Evolutionary conservation across 495 filamentous ascomycete species (phyloP).

Genomic region (Bathelium albidoporum): DNA sequence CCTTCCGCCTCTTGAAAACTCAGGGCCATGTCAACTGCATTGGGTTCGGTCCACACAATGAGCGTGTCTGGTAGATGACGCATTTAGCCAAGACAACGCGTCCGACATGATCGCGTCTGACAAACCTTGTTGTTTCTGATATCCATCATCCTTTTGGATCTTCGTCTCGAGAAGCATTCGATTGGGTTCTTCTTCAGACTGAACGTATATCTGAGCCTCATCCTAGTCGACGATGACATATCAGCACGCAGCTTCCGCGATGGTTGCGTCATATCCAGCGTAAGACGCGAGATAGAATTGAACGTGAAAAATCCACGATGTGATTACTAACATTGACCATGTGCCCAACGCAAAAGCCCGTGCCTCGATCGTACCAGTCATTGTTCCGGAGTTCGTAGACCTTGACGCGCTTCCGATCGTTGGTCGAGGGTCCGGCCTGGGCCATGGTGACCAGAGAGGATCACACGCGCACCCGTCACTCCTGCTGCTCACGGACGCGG

Average conservation of each 20-base stretch:
- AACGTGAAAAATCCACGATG: background rate
- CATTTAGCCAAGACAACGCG: background rate
- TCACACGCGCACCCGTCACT: constrained; percentile 20
- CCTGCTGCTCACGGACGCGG: constrained; percentile 16
- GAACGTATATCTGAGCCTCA: constrained; percentile 79
- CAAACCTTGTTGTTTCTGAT: constrained; percentile 96
- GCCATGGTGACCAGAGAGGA: constrained; percentile 57
- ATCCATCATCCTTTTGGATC: constrained; percentile 89
- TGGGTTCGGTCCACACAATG: constrained; percentile 91
- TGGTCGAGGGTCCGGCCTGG: constrained; percentile 68
- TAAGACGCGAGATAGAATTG: background rate
- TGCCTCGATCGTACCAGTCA: constrained; percentile 98
- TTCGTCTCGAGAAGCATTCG: constrained; percentile 78
- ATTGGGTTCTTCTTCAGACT: constrained; percentile 82
- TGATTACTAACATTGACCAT: constrained; percentile 33
- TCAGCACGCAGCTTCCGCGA: constrained; percentile 11
- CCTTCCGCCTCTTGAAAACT: constrained; percentile 98
- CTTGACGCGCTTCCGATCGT: constrained; percentile 94
- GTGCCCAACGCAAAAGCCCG: constrained; percentile 82
- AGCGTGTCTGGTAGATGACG: constrained; percentile 60
- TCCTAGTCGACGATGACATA: constrained; percentile 38
- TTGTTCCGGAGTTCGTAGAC: constrained; percentile 97
- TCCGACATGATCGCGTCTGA: constrained; percentile 9
- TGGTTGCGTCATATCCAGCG: background rate
- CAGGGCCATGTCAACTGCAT: constrained; percentile 88